Evolutionary conservation across 2,329 filamentous ascomycete genomes (phyloP).

Genomic region (Plenodomus lindquistii): DNA sequence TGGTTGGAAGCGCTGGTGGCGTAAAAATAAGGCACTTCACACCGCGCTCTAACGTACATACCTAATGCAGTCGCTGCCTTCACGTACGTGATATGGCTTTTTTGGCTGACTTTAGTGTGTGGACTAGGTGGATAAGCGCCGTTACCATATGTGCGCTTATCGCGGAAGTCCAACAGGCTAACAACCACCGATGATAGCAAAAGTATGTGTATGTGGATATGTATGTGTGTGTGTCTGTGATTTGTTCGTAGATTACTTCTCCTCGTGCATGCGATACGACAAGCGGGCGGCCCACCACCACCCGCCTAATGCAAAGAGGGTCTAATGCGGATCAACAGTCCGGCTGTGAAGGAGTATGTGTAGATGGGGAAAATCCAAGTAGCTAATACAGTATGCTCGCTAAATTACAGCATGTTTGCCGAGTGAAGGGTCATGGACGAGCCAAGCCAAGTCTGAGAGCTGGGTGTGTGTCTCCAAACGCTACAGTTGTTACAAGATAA

Average conservation of each 20-base stretch:
- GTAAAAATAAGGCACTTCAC: background rate
- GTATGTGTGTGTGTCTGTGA: background rate
- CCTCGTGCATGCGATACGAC: conserved; percentile 14
- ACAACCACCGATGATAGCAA: too few relatives aligned
- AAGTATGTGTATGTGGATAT: background rate
- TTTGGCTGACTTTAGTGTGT: background rate
- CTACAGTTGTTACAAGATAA: conserved; percentile 1
- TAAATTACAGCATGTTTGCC: conserved; percentile 33
- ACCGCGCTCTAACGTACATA: background rate
- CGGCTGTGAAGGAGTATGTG: conserved; percentile 38
- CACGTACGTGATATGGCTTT: background rate
- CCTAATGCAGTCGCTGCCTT: background rate
- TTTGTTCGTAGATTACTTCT: conserved; percentile 7
- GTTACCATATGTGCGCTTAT: background rate
- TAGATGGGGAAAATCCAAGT: conserved; percentile 8
- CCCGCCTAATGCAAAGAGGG: background rate
- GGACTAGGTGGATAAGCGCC: background rate
- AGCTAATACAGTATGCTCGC: conserved; percentile 30
- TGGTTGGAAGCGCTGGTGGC: conserved; percentile 13
- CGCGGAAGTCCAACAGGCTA: background rate
- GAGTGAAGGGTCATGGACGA: conserved; percentile 14
- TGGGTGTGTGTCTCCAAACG: background rate
- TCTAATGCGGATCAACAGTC: conserved; percentile 42
- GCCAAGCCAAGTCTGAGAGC: conserved; percentile 8
- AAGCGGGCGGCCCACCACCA: conserved; percentile 2